A percentile compares a stretch with the other conserved stretches of the same genome.
Evolutionary conservation across 2,329 filamentous ascomycete species (phyloP).

Genomic region (Talaromyces marneffei): DNA sequence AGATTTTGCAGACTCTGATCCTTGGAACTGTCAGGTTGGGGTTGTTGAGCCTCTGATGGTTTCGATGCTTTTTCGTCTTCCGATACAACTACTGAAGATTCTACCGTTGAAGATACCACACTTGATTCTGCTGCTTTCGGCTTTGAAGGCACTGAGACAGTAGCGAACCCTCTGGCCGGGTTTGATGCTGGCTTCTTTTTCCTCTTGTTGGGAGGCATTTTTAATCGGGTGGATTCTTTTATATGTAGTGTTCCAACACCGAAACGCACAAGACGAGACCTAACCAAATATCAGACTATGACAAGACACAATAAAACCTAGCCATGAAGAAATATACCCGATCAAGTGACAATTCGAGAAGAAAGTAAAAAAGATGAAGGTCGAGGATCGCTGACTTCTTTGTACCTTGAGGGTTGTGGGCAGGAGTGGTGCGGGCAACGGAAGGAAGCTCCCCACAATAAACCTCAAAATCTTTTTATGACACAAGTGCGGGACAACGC

Average conservation of each 20-base stretch:
- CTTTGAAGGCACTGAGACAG: slow-evolving; percentile 84
- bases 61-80: slow-evolving; percentile 23
- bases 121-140: slow-evolving; percentile 49
- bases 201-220: slow-evolving; percentile 69
- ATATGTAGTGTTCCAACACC: neutral
- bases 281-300: neutral
- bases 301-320: neutral
- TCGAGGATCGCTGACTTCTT: slow-evolving; percentile 15
- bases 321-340: neutral
- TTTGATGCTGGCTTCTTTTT: slow-evolving; percentile 88
- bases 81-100: slow-evolving; percentile 24
- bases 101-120: slow-evolving; percentile 23
- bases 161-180: slow-evolving; percentile 86
- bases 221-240: neutral
- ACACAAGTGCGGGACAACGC: slow-evolving; percentile 25
- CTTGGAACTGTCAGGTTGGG: slow-evolving; percentile 17
- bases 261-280: neutral
- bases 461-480: slow-evolving; percentile 35
- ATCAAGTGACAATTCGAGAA: neutral
- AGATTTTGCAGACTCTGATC: slow-evolving; percentile 48
- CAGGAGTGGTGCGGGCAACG: slow-evolving; percentile 18
- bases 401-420: slow-evolving; percentile 16
- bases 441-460: slow-evolving; percentile 22
- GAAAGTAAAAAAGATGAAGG: neutral
- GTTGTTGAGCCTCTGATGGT: slow-evolving; percentile 15